A percentile compares a stretch with the other conserved stretches of the same genome.
These are phyloP conservation scores for Davidsoniella eucalypti DNA, from an alignment of 2,329 filamentous ascomycete genomes.

Conservation along the genomic window DNA sequence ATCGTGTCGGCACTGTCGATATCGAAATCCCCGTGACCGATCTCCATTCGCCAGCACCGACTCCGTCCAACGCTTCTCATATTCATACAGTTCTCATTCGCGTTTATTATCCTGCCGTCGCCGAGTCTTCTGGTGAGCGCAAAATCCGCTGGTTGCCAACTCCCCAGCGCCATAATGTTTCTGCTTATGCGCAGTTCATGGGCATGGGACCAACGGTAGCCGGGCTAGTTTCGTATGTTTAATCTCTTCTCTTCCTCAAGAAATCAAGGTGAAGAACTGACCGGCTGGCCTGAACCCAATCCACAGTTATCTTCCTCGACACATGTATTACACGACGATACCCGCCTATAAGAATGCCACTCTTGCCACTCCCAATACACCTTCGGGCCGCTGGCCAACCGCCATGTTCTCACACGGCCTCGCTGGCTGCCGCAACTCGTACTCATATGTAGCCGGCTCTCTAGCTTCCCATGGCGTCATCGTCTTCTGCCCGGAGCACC, in stretches of 20 bases:
- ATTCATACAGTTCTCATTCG: constrained; percentile 65
- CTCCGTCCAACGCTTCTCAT: constrained; percentile 34
- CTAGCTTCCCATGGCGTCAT: constrained; percentile 68
- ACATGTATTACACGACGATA: constrained; percentile 57
- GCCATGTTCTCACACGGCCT: constrained; percentile 78
- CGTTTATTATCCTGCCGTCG: constrained; percentile 60
- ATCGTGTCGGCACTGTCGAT: constrained; percentile 65
- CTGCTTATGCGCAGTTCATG: constrained; percentile 61
- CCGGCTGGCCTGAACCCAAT: not conserved
- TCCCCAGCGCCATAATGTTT: constrained; percentile 58
- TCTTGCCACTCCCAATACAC: constrained; percentile 33
- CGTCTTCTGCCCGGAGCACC: constrained; percentile 67
- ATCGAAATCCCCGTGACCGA: constrained; percentile 58
- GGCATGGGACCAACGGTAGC: constrained; percentile 44
- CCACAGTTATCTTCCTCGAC: constrained; percentile 46
- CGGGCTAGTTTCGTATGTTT: constrained; percentile 41
- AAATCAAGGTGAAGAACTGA: not conserved
- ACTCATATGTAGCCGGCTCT: constrained; percentile 67
- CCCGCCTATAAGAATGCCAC: constrained; percentile 57
- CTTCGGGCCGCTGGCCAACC: constrained; percentile 52
- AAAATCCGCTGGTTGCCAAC: constrained; percentile 58
- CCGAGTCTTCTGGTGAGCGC: constrained; percentile 33
- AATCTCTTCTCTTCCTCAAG: not conserved
- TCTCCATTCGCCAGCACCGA: constrained; percentile 35
- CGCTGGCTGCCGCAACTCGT: constrained; percentile 65